Conservation (phyloP, 371 early-diverging fungal species). For the Apophysomyces elegans region DNA sequence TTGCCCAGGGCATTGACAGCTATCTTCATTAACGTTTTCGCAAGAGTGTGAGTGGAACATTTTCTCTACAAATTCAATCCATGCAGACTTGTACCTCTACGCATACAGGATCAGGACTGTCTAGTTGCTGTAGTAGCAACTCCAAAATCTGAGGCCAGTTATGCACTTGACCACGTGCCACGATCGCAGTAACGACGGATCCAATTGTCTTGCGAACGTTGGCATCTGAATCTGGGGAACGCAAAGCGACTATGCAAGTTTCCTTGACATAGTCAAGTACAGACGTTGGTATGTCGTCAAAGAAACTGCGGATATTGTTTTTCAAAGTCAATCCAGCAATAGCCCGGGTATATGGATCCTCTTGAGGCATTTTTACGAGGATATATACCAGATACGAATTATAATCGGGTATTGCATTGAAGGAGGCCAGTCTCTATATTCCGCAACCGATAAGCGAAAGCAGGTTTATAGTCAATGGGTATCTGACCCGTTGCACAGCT, state of each 20-base stretch:
- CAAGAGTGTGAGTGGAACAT: neutral
- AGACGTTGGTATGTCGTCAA: constrained; percentile 54
- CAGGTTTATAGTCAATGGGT: neutral
- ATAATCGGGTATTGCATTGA: constrained; percentile 83
- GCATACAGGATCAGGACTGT: constrained; percentile 60
- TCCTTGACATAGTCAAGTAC: constrained; percentile 78
- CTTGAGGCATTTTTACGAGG: constrained; percentile 65
- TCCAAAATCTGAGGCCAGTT: constrained; percentile 85
- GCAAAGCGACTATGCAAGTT: constrained; percentile 57
- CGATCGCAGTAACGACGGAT: constrained; percentile 82
- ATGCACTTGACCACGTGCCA: constrained; percentile 65
- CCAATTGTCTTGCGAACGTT: constrained; percentile 64
- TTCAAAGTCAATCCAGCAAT: constrained; percentile 90
- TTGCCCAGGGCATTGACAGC: constrained; percentile 83
- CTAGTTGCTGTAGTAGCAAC: constrained; percentile 68
- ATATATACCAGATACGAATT: constrained; percentile 87
- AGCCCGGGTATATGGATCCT: constrained; percentile 63
- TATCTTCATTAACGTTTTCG: constrained; percentile 58
- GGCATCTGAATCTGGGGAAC: constrained; percentile 68
- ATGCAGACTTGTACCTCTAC: constrained; percentile 65
- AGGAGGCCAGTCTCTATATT: constrained; percentile 75
- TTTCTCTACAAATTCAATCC: neutral
- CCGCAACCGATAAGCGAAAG: constrained; percentile 7
- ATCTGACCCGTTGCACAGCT: constrained; percentile 39
- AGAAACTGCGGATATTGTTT: constrained; percentile 73